Base-by-base conservation (phyloP, 177 flowering plant genomes). In the Vitis hybrid region DNA sequence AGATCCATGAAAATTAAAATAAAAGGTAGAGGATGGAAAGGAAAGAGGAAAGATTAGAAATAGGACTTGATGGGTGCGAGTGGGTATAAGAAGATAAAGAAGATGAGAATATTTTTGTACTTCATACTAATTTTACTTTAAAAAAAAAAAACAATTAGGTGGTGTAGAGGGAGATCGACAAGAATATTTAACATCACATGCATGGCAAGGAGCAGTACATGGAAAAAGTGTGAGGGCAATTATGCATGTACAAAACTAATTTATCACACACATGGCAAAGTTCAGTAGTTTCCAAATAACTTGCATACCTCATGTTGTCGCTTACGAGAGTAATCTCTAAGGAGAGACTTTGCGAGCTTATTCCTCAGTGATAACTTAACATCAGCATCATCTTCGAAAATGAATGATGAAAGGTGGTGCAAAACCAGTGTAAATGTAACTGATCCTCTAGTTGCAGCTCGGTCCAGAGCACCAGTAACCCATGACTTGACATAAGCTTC, bases 401-500 rank as follows among this genome's bases (percentile, higher is more conserved):
- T 75, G 76, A 91, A 91, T 46, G 85, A 85, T 13, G 94, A 89
- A 48, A 93, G 85, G 73, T 95, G 97, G 78, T 95, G 99, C 77
- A 93, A 60, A 48, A 76, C 94, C 76, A 93, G 65, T 2, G 84
- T 72, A 71, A 78, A 93, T 60, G 93, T 69, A 27, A 86, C 48
- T 58, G 97, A 89, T 67, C 80, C 76, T 69, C 96, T 82, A 61
- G 56, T 64, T 51, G 82, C 86, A 77, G 99, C 94, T 83, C 72
- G 87, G 77, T 95, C 98, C 16, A 93, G 93, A 24, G 81, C 83
- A 66, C 96, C 97, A 71, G 96, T 82, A 61, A 78, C 78, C 98
- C 98, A 95, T 16, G 97, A 88, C 77, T 91, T 93, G 18, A 77
- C 84, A 80, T 89, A 95, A 58, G 96, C 96, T 73, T 90, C 96